Percentiles rank a stretch among this genome's conserved stretches.
Conservation (phyloP, 805 yeast species). For the Teunomyces atbi region DNA sequence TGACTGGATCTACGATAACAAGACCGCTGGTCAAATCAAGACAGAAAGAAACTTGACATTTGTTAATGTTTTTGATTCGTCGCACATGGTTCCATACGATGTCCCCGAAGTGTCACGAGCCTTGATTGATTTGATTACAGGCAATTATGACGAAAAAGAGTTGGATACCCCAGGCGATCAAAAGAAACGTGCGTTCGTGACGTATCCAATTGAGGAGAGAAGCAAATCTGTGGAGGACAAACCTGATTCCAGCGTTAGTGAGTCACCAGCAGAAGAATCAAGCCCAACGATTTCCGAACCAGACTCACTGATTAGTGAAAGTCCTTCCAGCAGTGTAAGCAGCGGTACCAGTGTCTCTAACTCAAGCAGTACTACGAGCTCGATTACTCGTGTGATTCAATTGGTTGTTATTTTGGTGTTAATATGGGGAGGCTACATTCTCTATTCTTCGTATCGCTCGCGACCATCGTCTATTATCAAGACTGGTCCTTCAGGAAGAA, state of each 20-base stretch:
- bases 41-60: conserved; percentile 72
- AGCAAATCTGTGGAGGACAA: conserved; percentile 1
- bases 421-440: conserved; percentile 41
- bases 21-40: conserved; percentile 37
- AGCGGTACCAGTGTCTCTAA: background rate
- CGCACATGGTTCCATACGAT: conserved; percentile 95
- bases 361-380: conserved; percentile 12
- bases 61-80: conserved; percentile 68
- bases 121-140: conserved; percentile 53
- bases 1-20: conserved; percentile 47
- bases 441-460: conserved; percentile 36
- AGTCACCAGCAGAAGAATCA: background rate
- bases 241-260: background rate
- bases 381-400: conserved; percentile 39
- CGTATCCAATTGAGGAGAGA: conserved; percentile 31
- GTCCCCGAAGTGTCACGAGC: conserved; percentile 68
- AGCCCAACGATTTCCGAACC: conserved; percentile 1
- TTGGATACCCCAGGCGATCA: conserved; percentile 12
- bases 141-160: conserved; percentile 25
- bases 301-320: background rate
- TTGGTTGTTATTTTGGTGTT: conserved; percentile 36
- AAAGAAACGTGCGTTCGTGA: conserved; percentile 19
- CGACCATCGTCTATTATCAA: conserved; percentile 43
- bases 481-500: conserved; percentile 30
- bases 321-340: background rate